Evolutionary conservation across 2,329 filamentous ascomycete species (phyloP).

Genomic region (Aspergillus ustus): DNA sequence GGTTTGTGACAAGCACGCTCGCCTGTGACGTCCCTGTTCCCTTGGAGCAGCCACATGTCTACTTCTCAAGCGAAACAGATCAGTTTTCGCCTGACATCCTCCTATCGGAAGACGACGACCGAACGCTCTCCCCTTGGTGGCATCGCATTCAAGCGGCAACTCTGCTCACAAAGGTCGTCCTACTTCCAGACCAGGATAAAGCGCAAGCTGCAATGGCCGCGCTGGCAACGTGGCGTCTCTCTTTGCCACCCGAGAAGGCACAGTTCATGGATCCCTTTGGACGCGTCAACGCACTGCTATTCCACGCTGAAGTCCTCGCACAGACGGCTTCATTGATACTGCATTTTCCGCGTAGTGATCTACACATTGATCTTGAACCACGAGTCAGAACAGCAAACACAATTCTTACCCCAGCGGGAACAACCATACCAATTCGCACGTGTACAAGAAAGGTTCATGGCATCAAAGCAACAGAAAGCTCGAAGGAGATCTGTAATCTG

Average conservation of each 20-base stretch:
- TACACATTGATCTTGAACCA: background rate
- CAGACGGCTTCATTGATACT: slow-evolving; percentile 1
- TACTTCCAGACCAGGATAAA: background rate
- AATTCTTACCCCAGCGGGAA: background rate
- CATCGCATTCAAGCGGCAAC: background rate
- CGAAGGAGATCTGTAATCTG: slow-evolving; percentile 5
- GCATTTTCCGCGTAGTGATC: slow-evolving; percentile 10
- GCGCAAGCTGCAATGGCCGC: background rate
- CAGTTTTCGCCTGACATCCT: background rate
- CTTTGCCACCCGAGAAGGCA: background rate
- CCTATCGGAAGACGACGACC: background rate
- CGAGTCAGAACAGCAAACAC: background rate
- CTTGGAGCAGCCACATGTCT: background rate
- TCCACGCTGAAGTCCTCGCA: slow-evolving; percentile 5
- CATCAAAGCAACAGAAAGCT: slow-evolving; percentile 2
- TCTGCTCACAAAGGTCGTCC: background rate
- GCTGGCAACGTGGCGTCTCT: background rate
- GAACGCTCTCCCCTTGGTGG: background rate
- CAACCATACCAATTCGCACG: background rate
- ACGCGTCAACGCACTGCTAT: slow-evolving; percentile 2
- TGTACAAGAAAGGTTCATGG: slow-evolving; percentile 1
- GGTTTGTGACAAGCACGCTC: background rate
- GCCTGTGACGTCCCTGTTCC: slow-evolving; percentile 4
- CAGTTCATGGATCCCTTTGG: background rate
- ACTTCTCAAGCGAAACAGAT: background rate